These are phyloP conservation scores for Chalaropsis ovoidea DNA, from an alignment of 2,329 filamentous ascomycete genomes.

Conservation along the genomic window DNA sequence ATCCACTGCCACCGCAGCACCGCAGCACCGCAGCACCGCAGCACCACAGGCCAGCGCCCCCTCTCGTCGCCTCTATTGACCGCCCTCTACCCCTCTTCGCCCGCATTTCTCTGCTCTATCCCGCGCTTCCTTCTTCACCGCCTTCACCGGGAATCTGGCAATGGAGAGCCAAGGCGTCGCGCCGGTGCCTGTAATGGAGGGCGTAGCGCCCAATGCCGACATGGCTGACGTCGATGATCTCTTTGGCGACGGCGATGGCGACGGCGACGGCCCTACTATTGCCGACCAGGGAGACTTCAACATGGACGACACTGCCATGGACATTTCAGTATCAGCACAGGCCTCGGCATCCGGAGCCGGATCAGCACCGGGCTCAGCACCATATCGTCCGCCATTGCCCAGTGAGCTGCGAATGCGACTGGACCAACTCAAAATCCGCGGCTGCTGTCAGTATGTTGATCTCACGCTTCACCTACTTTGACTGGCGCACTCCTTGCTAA, in stretches of 20 bases:
- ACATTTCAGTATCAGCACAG: slow-evolving; percentile 33
- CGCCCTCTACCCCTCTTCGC: too few species aligned
- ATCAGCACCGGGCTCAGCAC: slow-evolving; percentile 29
- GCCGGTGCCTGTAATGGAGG: slow-evolving; percentile 15
- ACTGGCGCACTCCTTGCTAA: slow-evolving; percentile 18
- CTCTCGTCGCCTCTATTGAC: too few species aligned
- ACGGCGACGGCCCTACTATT: slow-evolving; percentile 31
- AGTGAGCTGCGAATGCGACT: slow-evolving; percentile 63
- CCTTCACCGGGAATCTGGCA: neutral
- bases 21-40: too few species aligned
- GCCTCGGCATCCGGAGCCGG: slow-evolving; percentile 21
- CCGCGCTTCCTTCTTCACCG: neutral
- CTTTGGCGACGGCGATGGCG: slow-evolving; percentile 49
- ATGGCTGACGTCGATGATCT: slow-evolving; percentile 60
- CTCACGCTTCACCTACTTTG: neutral
- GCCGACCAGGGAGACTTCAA: slow-evolving; percentile 19
- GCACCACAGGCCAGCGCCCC: too few species aligned
- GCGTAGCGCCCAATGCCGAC: slow-evolving; percentile 37
- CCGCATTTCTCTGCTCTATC: neutral
- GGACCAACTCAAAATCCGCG: slow-evolving; percentile 63
- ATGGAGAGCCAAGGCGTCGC: slow-evolving; percentile 24
- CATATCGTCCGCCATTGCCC: slow-evolving; percentile 39
- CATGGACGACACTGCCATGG: slow-evolving; percentile 45
- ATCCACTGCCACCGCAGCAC: too few species aligned
- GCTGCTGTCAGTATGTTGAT: slow-evolving; percentile 65